phyloP scores from a whole-genome alignment of 2,329 filamentous ascomycete genomes.

The Fusarium transvaalense region DNA sequence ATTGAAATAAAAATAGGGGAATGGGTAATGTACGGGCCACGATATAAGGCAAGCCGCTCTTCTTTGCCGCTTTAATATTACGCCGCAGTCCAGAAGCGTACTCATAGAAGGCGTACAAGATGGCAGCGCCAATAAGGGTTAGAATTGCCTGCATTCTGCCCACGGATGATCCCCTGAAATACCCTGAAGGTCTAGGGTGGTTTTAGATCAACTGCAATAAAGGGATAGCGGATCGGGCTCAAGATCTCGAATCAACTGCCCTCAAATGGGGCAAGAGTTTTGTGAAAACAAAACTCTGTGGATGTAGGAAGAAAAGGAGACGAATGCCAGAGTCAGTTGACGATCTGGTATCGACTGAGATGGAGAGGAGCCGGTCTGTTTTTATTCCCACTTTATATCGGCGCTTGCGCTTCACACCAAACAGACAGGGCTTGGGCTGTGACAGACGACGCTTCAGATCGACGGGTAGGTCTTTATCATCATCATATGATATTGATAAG shows the following conservation, averaged over 20 bases:
- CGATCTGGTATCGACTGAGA: background rate
- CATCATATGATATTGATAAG: background rate
- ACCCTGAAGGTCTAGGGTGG: conserved; percentile 10
- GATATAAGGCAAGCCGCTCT: conserved; percentile 65
- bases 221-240: background rate
- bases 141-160: conserved; percentile 54
- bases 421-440: background rate
- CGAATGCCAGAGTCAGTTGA: background rate
- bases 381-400: background rate
- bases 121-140: conserved; percentile 49
- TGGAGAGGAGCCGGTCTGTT: background rate
- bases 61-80: conserved; percentile 65
- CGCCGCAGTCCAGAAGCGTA: conserved; percentile 53
- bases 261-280: background rate
- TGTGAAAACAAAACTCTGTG: background rate
- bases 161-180: background rate
- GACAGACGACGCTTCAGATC: background rate
- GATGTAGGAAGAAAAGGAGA: background rate
- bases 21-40: conserved; percentile 60
- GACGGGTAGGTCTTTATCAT: background rate
- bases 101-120: conserved; percentile 53
- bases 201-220: background rate
- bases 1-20: background rate
- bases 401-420: background rate
- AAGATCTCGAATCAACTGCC: background rate